Percentiles rank a stretch among this genome's conserved stretches.
Evolutionary conservation across 2,329 filamentous ascomycete species (phyloP).

Genomic region (Huntiella savannae): DNA sequence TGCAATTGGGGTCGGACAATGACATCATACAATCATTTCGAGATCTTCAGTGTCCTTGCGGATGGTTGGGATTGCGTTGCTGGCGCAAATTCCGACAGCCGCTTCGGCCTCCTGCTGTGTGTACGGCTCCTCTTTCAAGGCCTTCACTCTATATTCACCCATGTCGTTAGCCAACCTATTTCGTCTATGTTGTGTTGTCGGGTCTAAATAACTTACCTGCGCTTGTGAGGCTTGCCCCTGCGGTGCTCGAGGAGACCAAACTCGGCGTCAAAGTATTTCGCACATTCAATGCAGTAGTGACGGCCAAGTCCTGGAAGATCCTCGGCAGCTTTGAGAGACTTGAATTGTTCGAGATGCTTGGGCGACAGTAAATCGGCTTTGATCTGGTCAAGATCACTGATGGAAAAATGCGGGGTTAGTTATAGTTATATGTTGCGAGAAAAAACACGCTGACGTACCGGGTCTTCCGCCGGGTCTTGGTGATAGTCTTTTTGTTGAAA

Average conservation of each 20-base stretch:
- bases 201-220: constrained; percentile 36
- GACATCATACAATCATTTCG: constrained; percentile 19
- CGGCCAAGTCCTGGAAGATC: constrained; percentile 74
- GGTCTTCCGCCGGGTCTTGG: constrained; percentile 54
- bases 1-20: no score
- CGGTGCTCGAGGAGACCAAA: constrained; percentile 54
- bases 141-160: constrained; percentile 43
- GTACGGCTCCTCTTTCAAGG: constrained; percentile 69
- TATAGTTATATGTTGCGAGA: not conserved
- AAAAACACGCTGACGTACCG: constrained; percentile 27
- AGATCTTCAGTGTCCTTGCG: constrained; percentile 15
- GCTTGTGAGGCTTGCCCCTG: constrained; percentile 84
- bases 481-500: constrained; percentile 43
- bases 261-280: constrained; percentile 89
- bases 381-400: constrained; percentile 82
- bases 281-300: constrained; percentile 80
- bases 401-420: constrained; percentile 12
- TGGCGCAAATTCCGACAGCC: constrained; percentile 50
- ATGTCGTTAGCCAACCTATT: constrained; percentile 13
- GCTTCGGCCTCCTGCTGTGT: constrained; percentile 73
- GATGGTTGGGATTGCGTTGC: constrained; percentile 30
- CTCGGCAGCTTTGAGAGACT: constrained; percentile 59
- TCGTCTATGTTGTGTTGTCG: not conserved
- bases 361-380: constrained; percentile 61
- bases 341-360: constrained; percentile 63